These are phyloP conservation scores for Trapa incisa DNA, from an alignment of 345 rosid genomes.

Conservation along the genomic window DNA sequence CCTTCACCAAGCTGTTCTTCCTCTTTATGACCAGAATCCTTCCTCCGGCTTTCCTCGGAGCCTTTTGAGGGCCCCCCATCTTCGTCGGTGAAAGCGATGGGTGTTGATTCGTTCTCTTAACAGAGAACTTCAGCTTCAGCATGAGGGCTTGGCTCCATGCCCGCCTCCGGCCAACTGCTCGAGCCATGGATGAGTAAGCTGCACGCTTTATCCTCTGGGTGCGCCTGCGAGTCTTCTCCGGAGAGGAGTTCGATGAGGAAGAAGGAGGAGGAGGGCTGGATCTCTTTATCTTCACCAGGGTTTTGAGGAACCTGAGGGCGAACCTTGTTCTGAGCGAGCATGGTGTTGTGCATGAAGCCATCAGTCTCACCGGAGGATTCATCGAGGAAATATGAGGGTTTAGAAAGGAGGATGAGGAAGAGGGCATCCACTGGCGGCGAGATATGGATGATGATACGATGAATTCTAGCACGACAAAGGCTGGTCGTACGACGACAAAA, in stretches of 20 bases:
- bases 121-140: slow-evolving; percentile 13
- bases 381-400: not conserved
- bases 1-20: not conserved
- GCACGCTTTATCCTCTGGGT: slow-evolving; percentile 17
- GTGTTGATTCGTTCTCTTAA: not conserved
- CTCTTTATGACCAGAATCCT: not conserved
- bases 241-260: not conserved
- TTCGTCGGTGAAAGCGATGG: not conserved
- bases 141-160: slow-evolving; percentile 32
- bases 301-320: slow-evolving; percentile 16
- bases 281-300: slow-evolving; percentile 11
- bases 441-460: too few relatives aligned
- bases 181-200: slow-evolving; percentile 25
- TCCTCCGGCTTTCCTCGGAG: not conserved
- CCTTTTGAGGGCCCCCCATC: slow-evolving; percentile 1
- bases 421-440: too few relatives aligned
- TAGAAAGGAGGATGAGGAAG: too few relatives aligned
- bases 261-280: not conserved
- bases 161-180: slow-evolving; percentile 19
- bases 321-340: slow-evolving; percentile 13
- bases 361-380: not conserved
- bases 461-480: too few relatives aligned
- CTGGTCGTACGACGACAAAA: too few relatives aligned
- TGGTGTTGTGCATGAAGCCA: not conserved
- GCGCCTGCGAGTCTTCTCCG: not conserved